These are phyloP conservation scores for Candida yuanshanica DNA, from an alignment of 805 yeast species.

Conservation along the genomic window DNA sequence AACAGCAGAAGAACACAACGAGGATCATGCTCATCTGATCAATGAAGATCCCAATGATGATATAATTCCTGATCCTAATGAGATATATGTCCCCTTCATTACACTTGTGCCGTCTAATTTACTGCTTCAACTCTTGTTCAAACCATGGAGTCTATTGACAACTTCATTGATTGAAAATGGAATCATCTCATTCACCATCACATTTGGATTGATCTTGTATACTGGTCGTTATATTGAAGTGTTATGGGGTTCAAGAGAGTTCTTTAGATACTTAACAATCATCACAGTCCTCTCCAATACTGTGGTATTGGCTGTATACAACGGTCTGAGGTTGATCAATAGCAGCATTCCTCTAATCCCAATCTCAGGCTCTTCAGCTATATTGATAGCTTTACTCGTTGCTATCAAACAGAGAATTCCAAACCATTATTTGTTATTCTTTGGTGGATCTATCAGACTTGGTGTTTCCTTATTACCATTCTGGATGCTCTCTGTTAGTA, in stretches of 20 bases:
- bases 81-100: constrained; percentile 43
- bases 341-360: constrained; percentile 8
- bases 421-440: constrained; percentile 43
- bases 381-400: constrained; percentile 42
- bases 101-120: constrained; percentile 39
- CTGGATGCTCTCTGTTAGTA: constrained; percentile 18
- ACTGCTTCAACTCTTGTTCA: constrained; percentile 30
- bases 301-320: constrained; percentile 21
- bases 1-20: constrained; percentile 17
- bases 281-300: constrained; percentile 33
- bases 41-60: constrained; percentile 2
- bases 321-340: background rate
- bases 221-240: constrained; percentile 51
- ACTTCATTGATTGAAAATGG: constrained; percentile 42
- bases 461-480: constrained; percentile 23
- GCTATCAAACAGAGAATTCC: constrained; percentile 53
- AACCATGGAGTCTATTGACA: constrained; percentile 49
- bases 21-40: constrained; percentile 19
- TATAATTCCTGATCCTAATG: constrained; percentile 36
- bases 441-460: constrained; percentile 39
- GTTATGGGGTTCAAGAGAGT: constrained; percentile 47
- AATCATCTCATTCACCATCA: constrained; percentile 31
- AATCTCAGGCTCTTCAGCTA: constrained; percentile 14
- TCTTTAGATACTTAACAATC: constrained; percentile 34
- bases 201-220: constrained; percentile 36